Conservation (phyloP, 164 flowering plant species). For the Brasenia schreberi region DNA sequence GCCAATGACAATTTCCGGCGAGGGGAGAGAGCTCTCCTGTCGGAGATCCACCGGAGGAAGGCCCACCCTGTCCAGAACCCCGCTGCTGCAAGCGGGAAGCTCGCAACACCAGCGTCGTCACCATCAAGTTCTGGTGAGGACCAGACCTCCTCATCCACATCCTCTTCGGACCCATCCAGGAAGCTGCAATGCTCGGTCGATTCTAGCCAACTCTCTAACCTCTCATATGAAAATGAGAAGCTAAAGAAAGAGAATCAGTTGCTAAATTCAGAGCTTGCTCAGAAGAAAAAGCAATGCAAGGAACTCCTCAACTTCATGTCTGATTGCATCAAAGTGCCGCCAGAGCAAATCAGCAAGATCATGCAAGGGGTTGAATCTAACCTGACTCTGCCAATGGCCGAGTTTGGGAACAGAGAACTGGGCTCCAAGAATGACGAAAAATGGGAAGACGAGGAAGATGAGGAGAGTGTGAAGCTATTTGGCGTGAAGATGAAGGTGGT, state of each 20-base stretch:
- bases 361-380: constrained; percentile 27
- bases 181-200: constrained; percentile 35
- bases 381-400: neutral
- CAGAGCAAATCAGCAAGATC: constrained; percentile 43
- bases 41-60: constrained; percentile 58
- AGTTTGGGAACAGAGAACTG: neutral
- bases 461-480: constrained; percentile 40
- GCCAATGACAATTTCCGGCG: constrained; percentile 42
- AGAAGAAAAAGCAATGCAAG: constrained; percentile 57
- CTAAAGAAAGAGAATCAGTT: constrained; percentile 45
- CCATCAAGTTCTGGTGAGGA: constrained; percentile 43
- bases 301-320: constrained; percentile 44
- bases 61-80: constrained; percentile 5
- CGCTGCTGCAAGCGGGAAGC: constrained; percentile 6
- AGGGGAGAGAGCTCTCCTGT: constrained; percentile 40
- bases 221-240: constrained; percentile 68
- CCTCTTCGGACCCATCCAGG: constrained; percentile 25
- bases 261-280: constrained; percentile 57
- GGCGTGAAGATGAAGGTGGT: constrained; percentile 56
- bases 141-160: constrained; percentile 41
- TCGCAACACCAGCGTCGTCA: constrained; percentile 17
- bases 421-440: constrained; percentile 7
- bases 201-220: constrained; percentile 22
- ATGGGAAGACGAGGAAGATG: constrained; percentile 4
- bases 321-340: constrained; percentile 36